Percentiles rank a stretch among this genome's conserved stretches.
Conservation (phyloP, 1,284 basidiomycete genomes). For the Cutaneotrichosporon daszewskae region DNA sequence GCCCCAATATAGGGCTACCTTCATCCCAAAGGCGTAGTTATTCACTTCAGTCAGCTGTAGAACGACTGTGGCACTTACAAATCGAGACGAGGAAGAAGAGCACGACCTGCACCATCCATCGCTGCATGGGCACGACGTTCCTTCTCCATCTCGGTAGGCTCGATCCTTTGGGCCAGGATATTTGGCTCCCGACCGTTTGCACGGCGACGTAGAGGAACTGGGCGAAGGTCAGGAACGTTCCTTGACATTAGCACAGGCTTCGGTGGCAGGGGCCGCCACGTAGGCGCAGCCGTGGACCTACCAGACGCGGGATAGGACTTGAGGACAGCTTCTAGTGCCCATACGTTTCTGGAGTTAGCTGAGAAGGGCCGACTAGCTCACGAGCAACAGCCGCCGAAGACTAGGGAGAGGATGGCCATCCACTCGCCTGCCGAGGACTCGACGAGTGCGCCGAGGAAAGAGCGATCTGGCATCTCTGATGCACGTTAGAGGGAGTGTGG, state of each 20-base stretch:
- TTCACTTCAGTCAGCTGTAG: conserved; percentile 54
- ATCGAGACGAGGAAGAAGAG: conserved; percentile 74
- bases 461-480: conserved; percentile 4
- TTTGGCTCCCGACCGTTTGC: conserved; percentile 39
- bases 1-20: conserved; percentile 21
- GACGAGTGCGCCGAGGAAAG: conserved; percentile 4
- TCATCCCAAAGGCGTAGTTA: conserved; percentile 78
- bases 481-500: too few relatives aligned
- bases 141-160: conserved; percentile 33
- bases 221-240: conserved; percentile 74
- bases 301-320: conserved; percentile 64
- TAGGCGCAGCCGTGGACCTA: conserved; percentile 37
- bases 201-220: conserved; percentile 74
- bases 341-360: conserved; percentile 47
- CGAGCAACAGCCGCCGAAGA: conserved; percentile 80
- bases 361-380: conserved; percentile 23
- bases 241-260: conserved; percentile 51
- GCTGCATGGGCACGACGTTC: conserved; percentile 63
- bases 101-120: conserved; percentile 74
- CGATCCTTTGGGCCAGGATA: conserved; percentile 20
- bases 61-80: conserved; percentile 20
- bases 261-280: neutral
- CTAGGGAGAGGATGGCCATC: conserved; percentile 57
- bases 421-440: conserved; percentile 51
- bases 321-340: conserved; percentile 53